These are phyloP conservation scores for Candida ovalis DNA, from an alignment of 805 yeast species.

Conservation along the genomic window DNA sequence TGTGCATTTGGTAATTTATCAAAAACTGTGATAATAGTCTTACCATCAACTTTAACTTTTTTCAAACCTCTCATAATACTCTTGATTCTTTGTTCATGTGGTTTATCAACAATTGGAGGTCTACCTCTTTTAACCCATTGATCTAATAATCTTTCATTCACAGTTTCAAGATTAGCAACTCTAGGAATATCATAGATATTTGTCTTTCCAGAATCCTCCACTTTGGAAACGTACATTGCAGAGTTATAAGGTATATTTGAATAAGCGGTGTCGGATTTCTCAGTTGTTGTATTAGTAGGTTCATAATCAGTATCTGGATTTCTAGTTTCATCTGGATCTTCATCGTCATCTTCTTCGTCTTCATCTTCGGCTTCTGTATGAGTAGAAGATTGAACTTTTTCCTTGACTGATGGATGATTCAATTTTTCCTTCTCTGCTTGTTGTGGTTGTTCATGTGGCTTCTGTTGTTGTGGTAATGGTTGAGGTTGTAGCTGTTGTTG, in stretches of 20 bases:
- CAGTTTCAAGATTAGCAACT: conserved; percentile 16
- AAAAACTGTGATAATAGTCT: conserved; percentile 46
- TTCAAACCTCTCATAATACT: conserved; percentile 78
- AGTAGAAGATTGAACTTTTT: not conserved
- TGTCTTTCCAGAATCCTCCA: conserved; percentile 24
- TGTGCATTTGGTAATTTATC: conserved; percentile 78
- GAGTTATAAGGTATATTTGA: conserved; percentile 8
- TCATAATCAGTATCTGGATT: conserved; percentile 19
- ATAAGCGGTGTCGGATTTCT: not conserved
- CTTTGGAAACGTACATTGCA: conserved; percentile 23
- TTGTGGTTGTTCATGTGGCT: not conserved
- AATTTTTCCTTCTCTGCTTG: too few species aligned
- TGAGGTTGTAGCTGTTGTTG: conserved; percentile 3
- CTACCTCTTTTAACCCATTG: conserved; percentile 74
- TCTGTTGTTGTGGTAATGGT: not conserved
- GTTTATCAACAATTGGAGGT: conserved; percentile 88
- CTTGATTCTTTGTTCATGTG: conserved; percentile 89
- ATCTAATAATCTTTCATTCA: conserved; percentile 26
- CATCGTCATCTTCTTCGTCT: conserved; percentile 11
- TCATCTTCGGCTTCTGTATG: conserved; percentile 14
- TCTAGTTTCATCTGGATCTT: conserved; percentile 20
- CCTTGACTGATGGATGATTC: not conserved
- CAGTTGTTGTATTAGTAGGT: not conserved
- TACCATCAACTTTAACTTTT: conserved; percentile 60
- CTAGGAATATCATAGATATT: conserved; percentile 29